Evolutionary conservation across 768 basidiomycete species (phyloP).

Genomic region (Sistotremastrum niveocremeum): DNA sequence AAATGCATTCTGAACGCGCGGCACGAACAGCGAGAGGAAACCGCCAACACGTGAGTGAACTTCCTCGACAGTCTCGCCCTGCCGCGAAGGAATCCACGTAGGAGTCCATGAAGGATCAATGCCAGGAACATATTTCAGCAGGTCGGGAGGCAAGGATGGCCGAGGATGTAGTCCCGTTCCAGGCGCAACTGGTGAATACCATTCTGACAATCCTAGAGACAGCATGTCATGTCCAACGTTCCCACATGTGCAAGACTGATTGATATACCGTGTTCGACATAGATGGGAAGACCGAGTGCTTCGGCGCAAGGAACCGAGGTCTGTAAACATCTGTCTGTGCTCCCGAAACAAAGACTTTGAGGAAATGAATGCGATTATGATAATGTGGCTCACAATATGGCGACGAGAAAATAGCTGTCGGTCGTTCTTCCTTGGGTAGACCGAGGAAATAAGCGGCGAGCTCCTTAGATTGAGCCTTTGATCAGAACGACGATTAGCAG

Average conservation of each 20-base stretch:
- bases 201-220: conserved; percentile 50
- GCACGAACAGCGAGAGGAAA: conserved; percentile 38
- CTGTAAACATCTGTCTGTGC: conserved; percentile 77
- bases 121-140: conserved; percentile 40
- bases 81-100: conserved; percentile 56
- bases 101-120: conserved; percentile 55
- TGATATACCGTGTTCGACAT: conserved; percentile 59
- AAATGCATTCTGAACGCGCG: conserved; percentile 33
- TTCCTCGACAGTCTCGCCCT: conserved; percentile 52
- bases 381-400: conserved; percentile 51
- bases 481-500: neutral
- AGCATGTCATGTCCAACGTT: neutral
- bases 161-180: conserved; percentile 67
- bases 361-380: neutral
- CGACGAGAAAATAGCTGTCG: conserved; percentile 73
- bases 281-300: conserved; percentile 53
- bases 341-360: neutral
- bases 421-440: conserved; percentile 50
- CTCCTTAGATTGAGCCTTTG: conserved; percentile 59
- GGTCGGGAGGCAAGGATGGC: conserved; percentile 39
- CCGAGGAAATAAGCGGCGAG: conserved; percentile 49
- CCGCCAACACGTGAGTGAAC: conserved; percentile 47
- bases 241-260: neutral
- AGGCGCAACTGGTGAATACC: conserved; percentile 60
- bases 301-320: conserved; percentile 54